Percentiles rank a stretch among this genome's conserved stretches.
phyloP scores from a whole-genome alignment of 75 land plant species.

The Gnetum montanum region DNA sequence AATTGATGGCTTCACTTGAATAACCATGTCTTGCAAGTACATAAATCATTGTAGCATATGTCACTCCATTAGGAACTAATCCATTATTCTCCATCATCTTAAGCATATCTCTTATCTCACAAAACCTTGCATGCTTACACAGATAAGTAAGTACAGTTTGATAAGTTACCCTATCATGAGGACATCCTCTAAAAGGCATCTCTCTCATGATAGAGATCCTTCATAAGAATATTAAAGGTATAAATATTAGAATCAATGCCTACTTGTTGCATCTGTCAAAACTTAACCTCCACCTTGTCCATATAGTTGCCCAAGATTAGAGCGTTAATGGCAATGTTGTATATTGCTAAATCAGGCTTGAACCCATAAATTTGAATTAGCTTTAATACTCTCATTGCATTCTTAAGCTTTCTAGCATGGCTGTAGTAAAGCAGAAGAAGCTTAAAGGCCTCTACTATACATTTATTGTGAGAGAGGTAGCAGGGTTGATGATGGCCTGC shows the following conservation, averaged over 20 bases:
- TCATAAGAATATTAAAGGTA: slow-evolving; percentile 56
- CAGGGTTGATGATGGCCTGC: no score
- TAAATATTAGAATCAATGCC: slow-evolving; percentile 45
- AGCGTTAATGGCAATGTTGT: slow-evolving; percentile 47
- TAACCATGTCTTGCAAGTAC: slow-evolving; percentile 48
- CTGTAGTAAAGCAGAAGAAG: slow-evolving; percentile 52
- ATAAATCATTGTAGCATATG: slow-evolving; percentile 43
- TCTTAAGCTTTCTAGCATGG: slow-evolving; percentile 37
- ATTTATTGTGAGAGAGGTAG: no score
- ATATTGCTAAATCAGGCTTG: slow-evolving; percentile 31
- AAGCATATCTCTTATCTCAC: slow-evolving; percentile 37
- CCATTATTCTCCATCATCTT: slow-evolving; percentile 34
- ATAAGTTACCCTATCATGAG: slow-evolving; percentile 55
- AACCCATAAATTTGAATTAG: slow-evolving; percentile 54
- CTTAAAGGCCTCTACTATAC: slow-evolving; percentile 32
- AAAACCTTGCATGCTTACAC: slow-evolving; percentile 42
- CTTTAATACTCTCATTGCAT: slow-evolving; percentile 38
- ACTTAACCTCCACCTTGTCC: slow-evolving; percentile 40
- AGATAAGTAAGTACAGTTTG: slow-evolving; percentile 44
- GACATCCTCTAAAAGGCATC: slow-evolving; percentile 47
- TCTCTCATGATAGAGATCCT: slow-evolving; percentile 49
- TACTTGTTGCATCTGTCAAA: slow-evolving; percentile 37
- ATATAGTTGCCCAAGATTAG: slow-evolving; percentile 41
- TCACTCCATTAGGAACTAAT: slow-evolving; percentile 37
- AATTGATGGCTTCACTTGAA: slow-evolving; percentile 35